Evolutionary conservation across 2,329 filamentous ascomycete genomes (phyloP).

Genomic region (Cladophialophora yegresii): DNA sequence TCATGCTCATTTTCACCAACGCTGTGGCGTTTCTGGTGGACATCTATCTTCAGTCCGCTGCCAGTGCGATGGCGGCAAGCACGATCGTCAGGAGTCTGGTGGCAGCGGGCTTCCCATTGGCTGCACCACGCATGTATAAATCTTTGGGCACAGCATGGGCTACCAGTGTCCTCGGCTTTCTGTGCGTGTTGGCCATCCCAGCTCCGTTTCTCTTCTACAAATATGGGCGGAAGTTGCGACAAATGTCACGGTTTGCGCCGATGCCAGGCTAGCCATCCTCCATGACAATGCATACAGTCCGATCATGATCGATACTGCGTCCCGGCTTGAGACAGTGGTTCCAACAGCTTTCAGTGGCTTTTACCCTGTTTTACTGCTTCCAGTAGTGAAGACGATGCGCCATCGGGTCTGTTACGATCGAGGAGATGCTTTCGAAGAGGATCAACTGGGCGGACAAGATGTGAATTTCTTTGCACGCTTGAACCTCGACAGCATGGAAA

Average conservation of each 20-base stretch:
- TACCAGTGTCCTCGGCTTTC: slow-evolving; percentile 44
- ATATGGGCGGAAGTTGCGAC: slow-evolving; percentile 46
- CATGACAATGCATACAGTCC: slow-evolving; percentile 3
- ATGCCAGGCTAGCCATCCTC: slow-evolving; percentile 7
- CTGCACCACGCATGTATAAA: slow-evolving; percentile 43
- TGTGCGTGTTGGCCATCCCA: slow-evolving; percentile 43
- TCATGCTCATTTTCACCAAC: slow-evolving; percentile 73
- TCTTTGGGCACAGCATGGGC: slow-evolving; percentile 44
- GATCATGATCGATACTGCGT: neutral
- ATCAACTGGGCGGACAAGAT: neutral
- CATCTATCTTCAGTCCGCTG: slow-evolving; percentile 32
- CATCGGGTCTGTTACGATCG: too few relatives aligned
- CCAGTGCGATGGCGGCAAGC: slow-evolving; percentile 33
- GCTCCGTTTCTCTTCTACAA: slow-evolving; percentile 47
- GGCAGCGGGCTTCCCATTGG: slow-evolving; percentile 32
- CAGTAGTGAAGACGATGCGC: neutral
- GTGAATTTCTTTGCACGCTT: neutral
- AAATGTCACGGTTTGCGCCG: slow-evolving; percentile 40
- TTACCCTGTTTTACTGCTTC: neutral
- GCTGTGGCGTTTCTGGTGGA: slow-evolving; percentile 40
- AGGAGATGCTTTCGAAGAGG: neutral
- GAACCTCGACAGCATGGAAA: neutral
- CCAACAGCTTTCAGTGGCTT: neutral
- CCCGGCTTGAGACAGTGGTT: neutral
- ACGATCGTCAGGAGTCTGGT: slow-evolving; percentile 30